These are phyloP conservation scores for Aspergillus carlsbadensis DNA, from an alignment of 495 filamentous ascomycete genomes.

Conservation along the genomic window DNA sequence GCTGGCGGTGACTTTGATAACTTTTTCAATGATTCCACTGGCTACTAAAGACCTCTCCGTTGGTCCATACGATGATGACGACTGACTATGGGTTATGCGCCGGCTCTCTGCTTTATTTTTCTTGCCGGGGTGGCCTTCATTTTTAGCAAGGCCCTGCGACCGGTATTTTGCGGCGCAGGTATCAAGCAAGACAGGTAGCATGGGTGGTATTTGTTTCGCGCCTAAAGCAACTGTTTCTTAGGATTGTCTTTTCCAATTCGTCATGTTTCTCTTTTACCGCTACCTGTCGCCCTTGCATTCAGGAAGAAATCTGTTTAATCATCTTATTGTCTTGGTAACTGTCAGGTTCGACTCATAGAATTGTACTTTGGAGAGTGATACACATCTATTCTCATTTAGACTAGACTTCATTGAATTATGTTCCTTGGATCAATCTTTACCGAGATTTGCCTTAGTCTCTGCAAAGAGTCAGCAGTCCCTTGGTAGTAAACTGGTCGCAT, in stretches of 20 bases:
- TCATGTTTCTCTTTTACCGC: not conserved
- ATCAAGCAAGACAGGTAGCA: constrained; percentile 2
- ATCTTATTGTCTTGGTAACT: not conserved
- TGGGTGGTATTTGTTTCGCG: constrained; percentile 9
- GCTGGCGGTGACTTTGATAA: constrained; percentile 20
- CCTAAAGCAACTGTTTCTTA: not conserved
- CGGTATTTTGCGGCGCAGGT: constrained; percentile 1
- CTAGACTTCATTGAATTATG: not conserved
- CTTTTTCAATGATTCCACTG: constrained; percentile 18
- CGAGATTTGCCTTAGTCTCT: no score
- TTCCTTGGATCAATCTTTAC: no score
- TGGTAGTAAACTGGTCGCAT: no score
- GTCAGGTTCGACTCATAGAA: constrained; percentile 6
- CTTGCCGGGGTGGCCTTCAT: constrained; percentile 1
- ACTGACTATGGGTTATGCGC: not conserved
- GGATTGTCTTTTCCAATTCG: not conserved
- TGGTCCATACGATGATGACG: constrained; percentile 5
- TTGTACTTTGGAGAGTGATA: not conserved
- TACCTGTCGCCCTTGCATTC: not conserved
- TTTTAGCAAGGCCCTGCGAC: not conserved
- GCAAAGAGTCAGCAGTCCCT: no score
- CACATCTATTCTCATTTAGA: not conserved
- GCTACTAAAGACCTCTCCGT: constrained; percentile 6
- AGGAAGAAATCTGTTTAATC: constrained; percentile 10
- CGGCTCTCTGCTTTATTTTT: not conserved